Evolutionary conservation across 2,329 filamentous ascomycete species (phyloP), one percentile per base, ranked within the genome.

Genomic region (Alternaria arborescens): DNA sequence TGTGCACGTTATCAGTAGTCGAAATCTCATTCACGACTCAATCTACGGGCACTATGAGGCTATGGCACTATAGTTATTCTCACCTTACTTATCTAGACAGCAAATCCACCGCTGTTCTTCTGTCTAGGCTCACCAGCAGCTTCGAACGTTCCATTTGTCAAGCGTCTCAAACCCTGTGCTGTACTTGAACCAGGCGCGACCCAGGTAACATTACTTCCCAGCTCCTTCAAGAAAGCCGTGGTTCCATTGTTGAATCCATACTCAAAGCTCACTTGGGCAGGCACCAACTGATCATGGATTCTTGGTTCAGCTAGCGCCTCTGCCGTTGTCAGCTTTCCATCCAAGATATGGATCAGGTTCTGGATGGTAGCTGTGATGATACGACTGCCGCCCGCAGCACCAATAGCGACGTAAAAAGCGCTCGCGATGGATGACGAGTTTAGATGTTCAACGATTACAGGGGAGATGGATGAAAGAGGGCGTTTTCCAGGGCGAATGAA

Each of bases 361-460:
- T 93, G 91, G 8, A 92, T 84, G 0, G 91, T 94, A 3, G 91
- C 81, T 0, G 92, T 94, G 74, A 94, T 92, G 80, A 97, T 97
- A 28, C 91, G 86, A 20, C 88, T 91, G 3, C 93, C 93, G 32
- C 93, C 93, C 0, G 93, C 92, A 0, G 92, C 89, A 41, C 92
- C 92, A 8, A 91, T 85, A 55, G 88, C 82, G 58, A 91, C 86
- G 73, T 89, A 90, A 1, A 96, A 83, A 0, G 75, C 70, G 24
- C 68, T 57, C 8, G 60, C 59, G 8, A 56, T 24, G 63, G 57
- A 50, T 1, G 82, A 84, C 18, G 87, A 86, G 69, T 90, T 88
- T 40, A 72, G 68, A 28, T 85, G 81, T 70, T 94, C 91, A 65
- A 89, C 87, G 52, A 96, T 94, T 57, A 92, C 83, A 4, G 94